These are phyloP conservation scores for Sporothrix euskadiensis DNA, from an alignment of 2,329 filamentous ascomycete genomes.

Conservation along the genomic window DNA sequence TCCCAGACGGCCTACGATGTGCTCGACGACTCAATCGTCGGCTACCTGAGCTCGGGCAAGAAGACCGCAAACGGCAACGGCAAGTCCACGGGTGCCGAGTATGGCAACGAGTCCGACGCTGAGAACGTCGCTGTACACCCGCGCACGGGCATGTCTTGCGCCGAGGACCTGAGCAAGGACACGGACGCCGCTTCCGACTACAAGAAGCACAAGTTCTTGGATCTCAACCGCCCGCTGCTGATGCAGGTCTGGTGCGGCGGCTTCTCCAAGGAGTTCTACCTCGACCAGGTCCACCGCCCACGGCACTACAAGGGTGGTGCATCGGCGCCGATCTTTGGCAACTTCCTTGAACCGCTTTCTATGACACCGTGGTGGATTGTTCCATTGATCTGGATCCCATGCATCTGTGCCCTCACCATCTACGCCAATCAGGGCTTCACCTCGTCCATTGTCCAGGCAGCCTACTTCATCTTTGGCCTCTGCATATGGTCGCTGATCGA, in stretches of 20 bases:
- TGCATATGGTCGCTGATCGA: slow-evolving; percentile 87
- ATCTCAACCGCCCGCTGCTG: slow-evolving; percentile 80
- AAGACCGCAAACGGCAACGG: slow-evolving; percentile 48
- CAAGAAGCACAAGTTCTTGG: slow-evolving; percentile 89
- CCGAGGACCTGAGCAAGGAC: slow-evolving; percentile 81
- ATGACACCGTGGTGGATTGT: slow-evolving; percentile 94
- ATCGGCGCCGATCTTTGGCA: slow-evolving; percentile 92
- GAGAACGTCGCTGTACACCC: slow-evolving; percentile 47
- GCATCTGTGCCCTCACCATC: slow-evolving; percentile 69
- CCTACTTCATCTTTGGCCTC: slow-evolving; percentile 70
- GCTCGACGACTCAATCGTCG: slow-evolving; percentile 81
- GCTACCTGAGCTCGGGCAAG: slow-evolving; percentile 69
- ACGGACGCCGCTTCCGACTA: slow-evolving; percentile 77
- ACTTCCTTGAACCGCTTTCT: slow-evolving; percentile 96
- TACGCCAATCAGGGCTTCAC: slow-evolving; percentile 63
- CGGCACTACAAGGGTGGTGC: slow-evolving; percentile 92
- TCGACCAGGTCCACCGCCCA: slow-evolving; percentile 92
- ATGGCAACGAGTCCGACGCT: slow-evolving; percentile 31
- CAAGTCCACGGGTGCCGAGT: slow-evolving; percentile 42
- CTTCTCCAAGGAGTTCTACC: slow-evolving; percentile 94
- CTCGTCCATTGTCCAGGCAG: slow-evolving; percentile 48
- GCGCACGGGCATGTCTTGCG: slow-evolving; percentile 84
- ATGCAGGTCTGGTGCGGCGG: slow-evolving; percentile 84
- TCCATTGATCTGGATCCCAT: slow-evolving; percentile 82
- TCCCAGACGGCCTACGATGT: slow-evolving; percentile 95